Base-by-base conservation (phyloP, 2,329 filamentous ascomycete genomes). In the Paecilomyces sp. region DNA sequence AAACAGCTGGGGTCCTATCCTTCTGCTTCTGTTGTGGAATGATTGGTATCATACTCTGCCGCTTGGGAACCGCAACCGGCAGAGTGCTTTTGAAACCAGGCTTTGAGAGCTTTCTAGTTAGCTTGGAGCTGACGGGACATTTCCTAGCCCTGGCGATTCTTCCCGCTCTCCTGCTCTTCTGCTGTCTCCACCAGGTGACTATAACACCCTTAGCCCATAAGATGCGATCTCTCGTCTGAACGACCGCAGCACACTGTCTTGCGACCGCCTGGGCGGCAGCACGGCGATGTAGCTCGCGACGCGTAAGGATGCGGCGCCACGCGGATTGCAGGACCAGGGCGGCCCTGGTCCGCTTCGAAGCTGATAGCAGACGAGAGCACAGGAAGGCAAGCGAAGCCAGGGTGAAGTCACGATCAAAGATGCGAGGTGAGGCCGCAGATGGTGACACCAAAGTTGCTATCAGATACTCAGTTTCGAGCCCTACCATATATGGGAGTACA, bases 331-430 rank as follows among this genome's bases (percentile, higher is more conserved):
- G 77, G 0, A 74, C 74, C 2, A 74, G 68, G 0, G 83, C 83
- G 1, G 84, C 84, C 52, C 80, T 78, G 60, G 78, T 74, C 12
- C 72, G 73, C 59, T 76, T 76, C 1, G 79, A 78, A 5, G 83
- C 76, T 0, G 80, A 78, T 3, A 87, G 74, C 1, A 87, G 73
- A 50, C 84, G 79, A 3, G 82, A 85, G 51, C 83, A 84, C 5
- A 88, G 78, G 68, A 86, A 86, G 3, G 83, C 78, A 7, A 88
- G 79, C 2, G 82, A 79, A 2, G 82, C 79, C 28, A 85, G 68
- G 0, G 82, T 84, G 62, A 84, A 85, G 64, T 82, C 79, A 28
- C 74, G 74, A 59, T 81, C 79, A 12, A 84, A 82, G 25, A 86
- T 78, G 28, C 76, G 72, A n/a, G 68, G 63, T 6, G 66, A 59